These are phyloP conservation scores for Ustilago curta DNA, from an alignment of 1,284 basidiomycete genomes.

Conservation along the genomic window DNA sequence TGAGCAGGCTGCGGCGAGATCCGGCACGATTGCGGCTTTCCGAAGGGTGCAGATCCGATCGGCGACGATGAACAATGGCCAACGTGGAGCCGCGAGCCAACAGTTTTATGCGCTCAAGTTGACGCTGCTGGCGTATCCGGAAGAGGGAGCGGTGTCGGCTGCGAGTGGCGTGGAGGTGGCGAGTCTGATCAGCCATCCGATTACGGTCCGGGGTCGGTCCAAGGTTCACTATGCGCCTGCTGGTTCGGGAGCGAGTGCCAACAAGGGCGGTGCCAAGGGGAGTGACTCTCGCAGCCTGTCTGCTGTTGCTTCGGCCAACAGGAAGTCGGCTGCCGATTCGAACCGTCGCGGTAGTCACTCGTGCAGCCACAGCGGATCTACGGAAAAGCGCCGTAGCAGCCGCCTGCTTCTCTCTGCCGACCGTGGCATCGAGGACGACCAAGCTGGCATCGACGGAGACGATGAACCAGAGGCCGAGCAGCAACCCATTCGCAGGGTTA, in stretches of 20 bases:
- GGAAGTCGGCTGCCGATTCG: background rate
- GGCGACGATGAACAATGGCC: constrained; percentile 53
- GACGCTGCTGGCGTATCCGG: constrained; percentile 37
- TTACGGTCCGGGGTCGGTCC: constrained; percentile 45
- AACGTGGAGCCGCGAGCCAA: constrained; percentile 38
- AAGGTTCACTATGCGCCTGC: constrained; percentile 43
- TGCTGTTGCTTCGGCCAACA: background rate
- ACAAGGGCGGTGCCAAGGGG: background rate
- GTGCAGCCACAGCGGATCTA: background rate
- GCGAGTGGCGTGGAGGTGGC: constrained; percentile 29
- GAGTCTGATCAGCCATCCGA: constrained; percentile 30
- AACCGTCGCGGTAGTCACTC: background rate
- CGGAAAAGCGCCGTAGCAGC: constrained; percentile 16
- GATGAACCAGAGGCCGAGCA: constrained; percentile 8
- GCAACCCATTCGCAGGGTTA: constrained; percentile 18
- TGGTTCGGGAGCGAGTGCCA: background rate
- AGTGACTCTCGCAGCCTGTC: background rate
- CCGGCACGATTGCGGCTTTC: constrained; percentile 35
- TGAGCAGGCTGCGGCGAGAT: constrained; percentile 22
- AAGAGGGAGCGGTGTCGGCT: background rate
- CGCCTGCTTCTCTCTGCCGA: constrained; percentile 9
- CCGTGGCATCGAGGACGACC: background rate
- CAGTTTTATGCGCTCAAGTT: constrained; percentile 52
- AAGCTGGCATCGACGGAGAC: constrained; percentile 9
- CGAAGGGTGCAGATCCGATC: constrained; percentile 49